Conservation (phyloP, 164 flowering plant species). For the Piper betle region DNA sequence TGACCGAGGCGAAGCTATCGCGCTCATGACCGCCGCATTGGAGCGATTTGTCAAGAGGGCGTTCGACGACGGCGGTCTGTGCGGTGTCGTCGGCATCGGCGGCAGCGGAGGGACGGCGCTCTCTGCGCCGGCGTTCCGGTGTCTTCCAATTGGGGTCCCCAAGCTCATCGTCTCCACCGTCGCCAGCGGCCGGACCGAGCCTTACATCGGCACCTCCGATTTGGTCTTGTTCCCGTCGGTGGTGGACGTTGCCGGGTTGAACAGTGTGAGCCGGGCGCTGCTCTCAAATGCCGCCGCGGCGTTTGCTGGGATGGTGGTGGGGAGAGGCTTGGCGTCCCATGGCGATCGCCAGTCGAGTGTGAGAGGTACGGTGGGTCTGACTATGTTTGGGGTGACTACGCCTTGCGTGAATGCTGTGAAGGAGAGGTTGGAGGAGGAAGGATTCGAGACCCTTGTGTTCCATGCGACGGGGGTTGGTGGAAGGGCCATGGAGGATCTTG, state of each 20-base stretch:
- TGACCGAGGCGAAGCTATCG: conserved; percentile 71
- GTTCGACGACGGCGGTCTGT: conserved; percentile 25
- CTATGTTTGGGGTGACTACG: conserved; percentile 99
- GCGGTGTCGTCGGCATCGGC: conserved; percentile 80
- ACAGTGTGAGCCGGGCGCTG: conserved; percentile 56
- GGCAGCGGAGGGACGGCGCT: conserved; percentile 92
- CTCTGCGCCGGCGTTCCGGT: conserved; percentile 50
- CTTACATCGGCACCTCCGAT: conserved; percentile 78
- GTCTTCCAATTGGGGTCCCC: conserved; percentile 75
- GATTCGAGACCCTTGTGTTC: conserved; percentile 76
- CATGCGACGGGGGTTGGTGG: conserved; percentile 99
- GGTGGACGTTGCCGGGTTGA: conserved; percentile 86
- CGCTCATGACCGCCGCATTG: conserved; percentile 54
- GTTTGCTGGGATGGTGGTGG: conserved; percentile 77
- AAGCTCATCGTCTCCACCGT: conserved; percentile 83
- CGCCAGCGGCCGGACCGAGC: conserved; percentile 78
- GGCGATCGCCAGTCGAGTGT: conserved; percentile 10
- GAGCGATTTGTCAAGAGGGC: conserved; percentile 31
- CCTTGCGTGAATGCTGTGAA: conserved; percentile 79
- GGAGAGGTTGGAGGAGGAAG: conserved; percentile 57
- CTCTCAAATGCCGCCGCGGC: conserved; percentile 87
- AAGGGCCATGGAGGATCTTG: conserved; percentile 86
- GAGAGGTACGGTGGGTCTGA: conserved; percentile 66
- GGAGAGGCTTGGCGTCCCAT: conserved; percentile 22
- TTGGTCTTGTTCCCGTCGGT: conserved; percentile 78